Conservation (phyloP, 2,329 filamentous ascomycete genomes). For the Cytospora leucostoma region DNA sequence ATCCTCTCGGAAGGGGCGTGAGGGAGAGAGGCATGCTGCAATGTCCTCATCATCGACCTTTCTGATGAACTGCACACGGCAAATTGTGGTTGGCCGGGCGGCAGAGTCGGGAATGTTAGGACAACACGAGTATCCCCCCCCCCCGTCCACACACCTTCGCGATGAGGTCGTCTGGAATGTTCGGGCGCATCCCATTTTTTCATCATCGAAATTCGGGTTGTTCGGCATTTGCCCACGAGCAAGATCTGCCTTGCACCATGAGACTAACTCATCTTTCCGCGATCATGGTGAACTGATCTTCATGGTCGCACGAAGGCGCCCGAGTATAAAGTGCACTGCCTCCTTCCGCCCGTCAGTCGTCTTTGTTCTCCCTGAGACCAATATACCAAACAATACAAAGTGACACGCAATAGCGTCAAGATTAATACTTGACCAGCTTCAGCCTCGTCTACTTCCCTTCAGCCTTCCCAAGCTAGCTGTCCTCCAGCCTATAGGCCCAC, state of each 20-base stretch:
- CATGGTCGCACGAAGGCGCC: background rate
- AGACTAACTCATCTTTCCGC: background rate
- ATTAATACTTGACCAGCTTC: too few relatives aligned
- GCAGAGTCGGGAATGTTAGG: constrained; percentile 5
- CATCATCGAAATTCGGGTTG: background rate
- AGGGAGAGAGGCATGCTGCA: background rate
- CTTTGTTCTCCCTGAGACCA: background rate
- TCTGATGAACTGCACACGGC: background rate
- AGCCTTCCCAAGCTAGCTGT: too few relatives aligned
- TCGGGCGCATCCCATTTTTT: constrained; percentile 10
- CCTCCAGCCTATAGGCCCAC: too few relatives aligned
- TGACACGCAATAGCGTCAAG: background rate
- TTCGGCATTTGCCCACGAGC: constrained; percentile 17
- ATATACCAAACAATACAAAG: background rate
- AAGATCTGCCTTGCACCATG: constrained; percentile 8
- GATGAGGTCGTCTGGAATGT: constrained; percentile 21
- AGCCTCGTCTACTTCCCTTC: too few relatives aligned
- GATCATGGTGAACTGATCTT: background rate
- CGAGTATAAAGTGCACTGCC: constrained; percentile 12
- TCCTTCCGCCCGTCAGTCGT: background rate
- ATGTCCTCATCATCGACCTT: background rate
- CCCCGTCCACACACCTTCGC: background rate
- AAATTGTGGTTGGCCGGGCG: constrained; percentile 10
- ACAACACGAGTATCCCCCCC: constrained; percentile 14
- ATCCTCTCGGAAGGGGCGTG: too few relatives aligned